Base-by-base conservation (phyloP, 768 basidiomycete species). In the Tylopilus sp. region DNA sequence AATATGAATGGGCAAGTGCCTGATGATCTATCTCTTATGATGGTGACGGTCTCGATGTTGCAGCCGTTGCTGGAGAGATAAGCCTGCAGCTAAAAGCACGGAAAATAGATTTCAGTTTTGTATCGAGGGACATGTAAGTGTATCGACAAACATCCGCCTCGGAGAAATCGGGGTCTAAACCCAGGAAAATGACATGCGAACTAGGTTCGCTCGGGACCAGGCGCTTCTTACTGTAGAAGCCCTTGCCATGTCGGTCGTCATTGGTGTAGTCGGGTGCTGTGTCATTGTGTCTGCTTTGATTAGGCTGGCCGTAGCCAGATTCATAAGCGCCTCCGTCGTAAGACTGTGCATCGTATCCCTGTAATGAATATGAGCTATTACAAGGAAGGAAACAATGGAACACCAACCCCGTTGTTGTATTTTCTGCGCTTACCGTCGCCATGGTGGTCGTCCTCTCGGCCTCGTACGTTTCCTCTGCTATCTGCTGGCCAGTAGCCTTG, bases 1-100 rank as follows among this genome's bases (percentile, higher is more conserved):
- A 80, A 85, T 83, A 83, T 79, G 81, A 87, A 87, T 76, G 74
- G 86, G 83, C 79, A 89, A 88, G 81, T 86, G 86, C 94, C 94
- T 81, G 95, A 87, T 81, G 83, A 80, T 83, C 89, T 89, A 70
- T 98, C 95, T 78, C 90, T 85, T 69, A 98, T 95, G 61, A 98
- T 95, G 63, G 93, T 98, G 64, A 91, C 88, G 52, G 87, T 86
- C 73, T 91, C 88, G 62, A 90, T 76, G 67, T 75, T 80, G 75
- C 83, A 91, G 47, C 84, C 83, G 63, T 85, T 75, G 54, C 79
- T 79, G 59, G 78, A 74, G 60, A 91, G 82, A 71, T 83, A 89
- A 55, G 83, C 81, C 74, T 90, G 85, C 65, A 93, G 79, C 91
- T 92, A 74, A 66, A n/a, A 62, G 61, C 43, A 60, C 41, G 67